Percentiles rank a stretch among this genome's conserved stretches.
phyloP scores from a whole-genome alignment of 2,329 filamentous ascomycete genomes.

The Phialemoniopsis sp. region DNA sequence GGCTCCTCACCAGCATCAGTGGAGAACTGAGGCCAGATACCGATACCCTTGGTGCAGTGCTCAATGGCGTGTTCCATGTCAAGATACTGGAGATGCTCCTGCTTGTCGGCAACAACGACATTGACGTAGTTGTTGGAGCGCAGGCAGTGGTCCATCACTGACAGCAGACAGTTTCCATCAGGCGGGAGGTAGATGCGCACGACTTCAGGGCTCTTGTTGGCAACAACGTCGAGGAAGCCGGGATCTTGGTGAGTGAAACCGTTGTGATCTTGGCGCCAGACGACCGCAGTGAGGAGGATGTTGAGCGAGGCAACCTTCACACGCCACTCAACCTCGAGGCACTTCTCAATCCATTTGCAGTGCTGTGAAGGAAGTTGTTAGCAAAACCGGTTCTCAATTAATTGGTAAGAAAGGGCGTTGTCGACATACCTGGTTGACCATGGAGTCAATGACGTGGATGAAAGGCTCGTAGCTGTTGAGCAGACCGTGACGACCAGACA shows the following conservation, averaged over 20 bases:
- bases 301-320: constrained; percentile 71
- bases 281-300: constrained; percentile 73
- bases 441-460: constrained; percentile 78
- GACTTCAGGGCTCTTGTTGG: constrained; percentile 76
- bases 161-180: constrained; percentile 74
- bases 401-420: constrained; percentile 8
- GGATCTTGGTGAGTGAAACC: constrained; percentile 81
- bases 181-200: constrained; percentile 79
- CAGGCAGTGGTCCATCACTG: constrained; percentile 72
- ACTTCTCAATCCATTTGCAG: constrained; percentile 83
- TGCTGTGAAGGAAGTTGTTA: constrained; percentile 37
- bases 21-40: constrained; percentile 74
- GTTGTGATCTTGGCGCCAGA: constrained; percentile 82
- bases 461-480: constrained; percentile 82
- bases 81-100: constrained; percentile 74
- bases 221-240: constrained; percentile 74
- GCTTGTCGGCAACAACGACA: constrained; percentile 75
- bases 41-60: constrained; percentile 75
- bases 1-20: constrained; percentile 67
- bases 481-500: constrained; percentile 71
- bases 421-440: constrained; percentile 65
- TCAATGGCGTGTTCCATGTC: constrained; percentile 66
- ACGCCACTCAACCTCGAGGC: constrained; percentile 74
- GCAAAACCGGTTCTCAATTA: neutral
- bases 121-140: constrained; percentile 75